Percentiles rank a stretch among this genome's conserved stretches.
Conservation (phyloP, 1,284 basidiomycete genomes). For the Rhodotorula sp. region DNA sequence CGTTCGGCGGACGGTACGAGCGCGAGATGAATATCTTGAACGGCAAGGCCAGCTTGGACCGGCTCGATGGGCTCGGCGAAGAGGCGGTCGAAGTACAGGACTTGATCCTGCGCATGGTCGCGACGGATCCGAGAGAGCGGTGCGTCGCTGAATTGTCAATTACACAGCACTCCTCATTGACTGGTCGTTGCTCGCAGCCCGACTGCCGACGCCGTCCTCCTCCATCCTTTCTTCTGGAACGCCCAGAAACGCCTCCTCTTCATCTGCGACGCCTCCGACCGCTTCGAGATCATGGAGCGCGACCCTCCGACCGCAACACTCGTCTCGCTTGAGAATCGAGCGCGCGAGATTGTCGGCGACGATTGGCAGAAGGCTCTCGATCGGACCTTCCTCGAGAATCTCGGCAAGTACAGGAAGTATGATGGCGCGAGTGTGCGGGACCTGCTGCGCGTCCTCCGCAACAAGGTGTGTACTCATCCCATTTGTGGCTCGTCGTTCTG, state of each 20-base stretch:
- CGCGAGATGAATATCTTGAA: conserved; percentile 88
- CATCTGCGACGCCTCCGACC: conserved; percentile 93
- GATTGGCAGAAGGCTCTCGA: conserved; percentile 85
- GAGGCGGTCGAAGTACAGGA: conserved; percentile 81
- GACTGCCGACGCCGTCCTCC: conserved; percentile 76
- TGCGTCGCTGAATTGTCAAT: too few relatives aligned
- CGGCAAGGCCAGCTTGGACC: conserved; percentile 65
- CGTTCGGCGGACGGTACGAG: conserved; percentile 86
- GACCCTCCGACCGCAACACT: conserved; percentile 80
- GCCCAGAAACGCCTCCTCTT: conserved; percentile 80
- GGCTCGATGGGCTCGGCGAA: conserved; percentile 78
- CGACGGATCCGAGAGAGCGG: conserved; percentile 69
- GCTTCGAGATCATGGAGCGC: conserved; percentile 95
- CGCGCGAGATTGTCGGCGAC: conserved; percentile 61
- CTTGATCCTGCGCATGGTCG: conserved; percentile 73
- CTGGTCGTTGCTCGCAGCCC: conserved; percentile 62
- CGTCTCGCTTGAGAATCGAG: conserved; percentile 69
- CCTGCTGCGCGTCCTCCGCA: conserved; percentile 83
- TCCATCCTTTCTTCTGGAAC: conserved; percentile 98
- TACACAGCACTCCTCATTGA: too few relatives aligned
- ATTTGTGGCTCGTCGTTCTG: not conserved
- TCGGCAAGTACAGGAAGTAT: conserved; percentile 96
- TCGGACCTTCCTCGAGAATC: conserved; percentile 83
- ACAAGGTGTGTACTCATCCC: conserved; percentile 66
- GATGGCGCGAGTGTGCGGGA: conserved; percentile 88